Percentiles rank a stretch among this genome's conserved stretches.
Evolutionary conservation across 2,329 filamentous ascomycete genomes (phyloP).

Genomic region (Exophiala calicioides): DNA sequence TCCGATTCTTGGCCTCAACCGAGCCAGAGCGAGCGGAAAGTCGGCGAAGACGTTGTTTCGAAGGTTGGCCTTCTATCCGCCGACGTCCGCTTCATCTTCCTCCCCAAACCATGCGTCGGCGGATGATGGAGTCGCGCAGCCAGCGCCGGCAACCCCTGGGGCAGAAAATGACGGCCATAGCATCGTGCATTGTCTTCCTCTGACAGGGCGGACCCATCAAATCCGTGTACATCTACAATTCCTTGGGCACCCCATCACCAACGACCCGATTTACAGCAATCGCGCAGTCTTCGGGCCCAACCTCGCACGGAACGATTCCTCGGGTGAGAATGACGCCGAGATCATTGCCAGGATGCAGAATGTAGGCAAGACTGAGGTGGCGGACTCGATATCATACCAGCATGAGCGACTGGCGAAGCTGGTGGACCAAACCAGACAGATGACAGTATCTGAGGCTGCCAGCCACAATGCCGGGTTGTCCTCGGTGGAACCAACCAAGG

Average conservation of each 20-base stretch:
- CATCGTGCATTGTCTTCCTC: constrained; percentile 87
- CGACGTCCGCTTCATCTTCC: constrained; percentile 31
- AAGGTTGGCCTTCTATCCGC: constrained; percentile 84
- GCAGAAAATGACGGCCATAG: constrained; percentile 73
- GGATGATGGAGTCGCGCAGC: constrained; percentile 30
- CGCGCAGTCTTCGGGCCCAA: constrained; percentile 83
- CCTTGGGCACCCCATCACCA: constrained; percentile 90
- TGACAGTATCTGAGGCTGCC: constrained; percentile 28
- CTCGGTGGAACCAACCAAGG: constrained; percentile 3
- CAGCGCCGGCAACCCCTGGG: constrained; percentile 36
- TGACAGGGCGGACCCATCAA: constrained; percentile 94
- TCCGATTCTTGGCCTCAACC: constrained; percentile 89
- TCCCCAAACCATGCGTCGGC: background rate
- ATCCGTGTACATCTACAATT: constrained; percentile 93
- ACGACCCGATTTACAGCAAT: constrained; percentile 97
- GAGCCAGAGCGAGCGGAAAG: constrained; percentile 92
- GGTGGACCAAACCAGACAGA: constrained; percentile 31
- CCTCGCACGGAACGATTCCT: constrained; percentile 69
- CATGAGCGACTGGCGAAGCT: constrained; percentile 21
- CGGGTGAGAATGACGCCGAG: constrained; percentile 77
- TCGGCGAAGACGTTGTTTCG: constrained; percentile 88
- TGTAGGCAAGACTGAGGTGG: constrained; percentile 93
- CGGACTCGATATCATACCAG: constrained; percentile 87
- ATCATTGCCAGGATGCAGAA: constrained; percentile 80
- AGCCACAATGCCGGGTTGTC: constrained; percentile 3